phyloP scores from a whole-genome alignment of 106 monocot species.

The Vanilla planifolia region DNA sequence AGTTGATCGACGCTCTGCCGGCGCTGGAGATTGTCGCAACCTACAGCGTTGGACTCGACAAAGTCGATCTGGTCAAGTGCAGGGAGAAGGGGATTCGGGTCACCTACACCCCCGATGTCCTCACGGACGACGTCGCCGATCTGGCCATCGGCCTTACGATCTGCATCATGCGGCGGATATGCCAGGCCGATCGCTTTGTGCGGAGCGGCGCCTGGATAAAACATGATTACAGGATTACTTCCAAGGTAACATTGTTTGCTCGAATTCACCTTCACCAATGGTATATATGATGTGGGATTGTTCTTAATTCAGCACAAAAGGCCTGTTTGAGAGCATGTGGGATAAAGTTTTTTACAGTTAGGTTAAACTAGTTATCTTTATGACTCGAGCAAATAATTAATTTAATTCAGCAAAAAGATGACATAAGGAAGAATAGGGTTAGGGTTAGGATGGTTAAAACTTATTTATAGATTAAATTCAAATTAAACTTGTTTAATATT shows the following conservation, averaged over 20 bases:
- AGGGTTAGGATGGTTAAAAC: too few relatives aligned
- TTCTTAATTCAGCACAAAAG: too few relatives aligned
- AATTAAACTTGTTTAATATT: too few relatives aligned
- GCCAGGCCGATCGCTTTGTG: constrained; percentile 43
- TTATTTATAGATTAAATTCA: too few relatives aligned
- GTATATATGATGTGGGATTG: too few relatives aligned
- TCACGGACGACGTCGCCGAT: constrained; percentile 79
- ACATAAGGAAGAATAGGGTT: too few relatives aligned
- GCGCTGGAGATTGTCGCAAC: constrained; percentile 63
- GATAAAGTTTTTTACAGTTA: too few relatives aligned
- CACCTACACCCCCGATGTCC: constrained; percentile 70
- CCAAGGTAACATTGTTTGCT: constrained; percentile 54
- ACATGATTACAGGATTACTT: constrained; percentile 38
- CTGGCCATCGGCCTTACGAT: constrained; percentile 72
- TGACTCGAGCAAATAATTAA: too few relatives aligned
- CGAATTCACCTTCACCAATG: too few relatives aligned
- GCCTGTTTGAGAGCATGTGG: too few relatives aligned
- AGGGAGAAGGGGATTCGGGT: constrained; percentile 59
- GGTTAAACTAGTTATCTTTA: too few relatives aligned
- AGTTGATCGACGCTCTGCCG: constrained; percentile 59
- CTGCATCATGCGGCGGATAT: constrained; percentile 44
- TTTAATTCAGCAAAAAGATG: too few relatives aligned
- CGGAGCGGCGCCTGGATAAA: constrained; percentile 40
- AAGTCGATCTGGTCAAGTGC: constrained; percentile 70
- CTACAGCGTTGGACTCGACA: constrained; percentile 67